These are phyloP conservation scores for Calocybe indica DNA, from an alignment of 768 basidiomycete species.

Conservation along the genomic window DNA sequence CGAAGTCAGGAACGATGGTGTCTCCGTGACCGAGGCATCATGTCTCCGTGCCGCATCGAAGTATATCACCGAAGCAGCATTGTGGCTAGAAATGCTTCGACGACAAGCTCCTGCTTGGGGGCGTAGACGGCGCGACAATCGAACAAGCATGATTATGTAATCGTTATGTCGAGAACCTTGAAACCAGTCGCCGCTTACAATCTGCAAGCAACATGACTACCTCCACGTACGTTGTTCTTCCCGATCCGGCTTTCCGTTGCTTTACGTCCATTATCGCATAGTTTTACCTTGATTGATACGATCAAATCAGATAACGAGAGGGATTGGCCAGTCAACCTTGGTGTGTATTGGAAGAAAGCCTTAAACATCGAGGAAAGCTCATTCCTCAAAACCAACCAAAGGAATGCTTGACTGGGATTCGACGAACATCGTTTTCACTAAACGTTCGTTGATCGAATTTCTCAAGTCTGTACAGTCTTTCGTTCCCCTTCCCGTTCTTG, in stretches of 20 bases:
- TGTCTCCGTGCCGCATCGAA: constrained; percentile 26
- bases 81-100: too few species aligned
- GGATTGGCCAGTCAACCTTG: constrained; percentile 66
- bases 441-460: constrained; percentile 71
- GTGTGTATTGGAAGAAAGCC: constrained; percentile 28
- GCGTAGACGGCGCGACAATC: too few species aligned
- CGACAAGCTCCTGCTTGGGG: too few species aligned
- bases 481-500: constrained; percentile 1
- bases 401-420: constrained; percentile 80
- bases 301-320: constrained; percentile 64
- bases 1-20: constrained; percentile 46
- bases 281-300: constrained; percentile 51
- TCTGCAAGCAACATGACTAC: constrained; percentile 23
- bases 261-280: constrained; percentile 14
- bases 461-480: constrained; percentile 46
- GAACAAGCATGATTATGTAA: too few species aligned
- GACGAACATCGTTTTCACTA: constrained; percentile 74
- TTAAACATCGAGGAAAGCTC: not conserved
- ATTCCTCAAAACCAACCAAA: constrained; percentile 16
- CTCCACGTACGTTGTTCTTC: constrained; percentile 27
- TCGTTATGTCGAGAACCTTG: too few species aligned
- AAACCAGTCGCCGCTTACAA: not conserved
- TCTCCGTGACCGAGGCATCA: constrained; percentile 41
- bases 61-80: constrained; percentile 38
- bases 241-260: not conserved